A percentile compares a stretch with the other conserved stretches of the same genome.
phyloP scores from a whole-genome alignment of 2,329 filamentous ascomycete genomes.

The Endoconidiophora laricicola region DNA sequence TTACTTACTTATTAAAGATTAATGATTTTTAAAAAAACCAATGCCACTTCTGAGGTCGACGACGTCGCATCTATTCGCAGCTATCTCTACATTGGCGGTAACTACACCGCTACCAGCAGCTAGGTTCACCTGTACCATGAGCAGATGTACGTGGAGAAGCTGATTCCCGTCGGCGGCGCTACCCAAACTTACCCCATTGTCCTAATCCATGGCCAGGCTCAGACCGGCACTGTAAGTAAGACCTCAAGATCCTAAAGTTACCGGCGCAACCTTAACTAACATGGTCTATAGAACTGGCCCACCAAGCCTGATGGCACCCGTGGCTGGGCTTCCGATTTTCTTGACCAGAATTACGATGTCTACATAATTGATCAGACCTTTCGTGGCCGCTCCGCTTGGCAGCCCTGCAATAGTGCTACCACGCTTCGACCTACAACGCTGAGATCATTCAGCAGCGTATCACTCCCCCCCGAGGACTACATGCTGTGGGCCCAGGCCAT shows the following conservation, averaged over 20 bases:
- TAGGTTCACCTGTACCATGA: slow-evolving; percentile 15
- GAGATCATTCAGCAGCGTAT: slow-evolving; percentile 23
- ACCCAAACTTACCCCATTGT: slow-evolving; percentile 21
- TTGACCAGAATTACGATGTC: slow-evolving; percentile 28
- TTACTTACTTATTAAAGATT: not conserved
- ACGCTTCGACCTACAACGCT: slow-evolving; percentile 18
- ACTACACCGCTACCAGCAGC: slow-evolving; percentile 19
- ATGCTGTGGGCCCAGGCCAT: slow-evolving; percentile 24
- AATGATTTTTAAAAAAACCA: not conserved
- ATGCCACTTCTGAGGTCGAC: slow-evolving; percentile 8
- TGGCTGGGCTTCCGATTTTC: slow-evolving; percentile 32
- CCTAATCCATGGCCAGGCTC: slow-evolving; percentile 27
- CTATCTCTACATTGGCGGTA: slow-evolving; percentile 24
- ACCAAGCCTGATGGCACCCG: slow-evolving; percentile 29
- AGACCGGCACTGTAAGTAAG: slow-evolving; percentile 23
- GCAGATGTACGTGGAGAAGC: slow-evolving; percentile 38
- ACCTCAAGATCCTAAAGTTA: slow-evolving; percentile 11
- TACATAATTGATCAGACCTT: slow-evolving; percentile 31
- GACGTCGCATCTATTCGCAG: slow-evolving; percentile 16
- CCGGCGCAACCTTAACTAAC: not conserved
- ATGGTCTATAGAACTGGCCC: slow-evolving; percentile 25
- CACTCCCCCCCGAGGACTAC: slow-evolving; percentile 20
- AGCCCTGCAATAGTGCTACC: slow-evolving; percentile 18
- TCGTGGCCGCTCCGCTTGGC: slow-evolving; percentile 28
- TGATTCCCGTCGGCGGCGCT: slow-evolving; percentile 20